Base-by-base conservation (phyloP, 176 grass and related monocot genomes). In the Zoysia japonica region DNA sequence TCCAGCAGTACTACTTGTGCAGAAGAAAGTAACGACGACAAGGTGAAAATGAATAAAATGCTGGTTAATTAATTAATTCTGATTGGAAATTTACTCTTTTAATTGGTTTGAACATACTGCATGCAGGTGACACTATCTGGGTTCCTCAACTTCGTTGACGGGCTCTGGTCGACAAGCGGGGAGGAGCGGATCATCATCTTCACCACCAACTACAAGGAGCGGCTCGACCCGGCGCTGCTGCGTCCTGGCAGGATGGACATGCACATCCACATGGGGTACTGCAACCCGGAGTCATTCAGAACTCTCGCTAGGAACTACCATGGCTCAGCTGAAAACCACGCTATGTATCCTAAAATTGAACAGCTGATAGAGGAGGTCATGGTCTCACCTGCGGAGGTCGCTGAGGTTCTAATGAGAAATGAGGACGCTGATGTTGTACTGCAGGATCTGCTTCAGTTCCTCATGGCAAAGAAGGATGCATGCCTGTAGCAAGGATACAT, bases 221-320 rank as follows among this genome's bases (percentile, higher is more conserved):
- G 83, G 16, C 83, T 85, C 10, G 83, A 79, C 83, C 76, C 83
- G 39, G 83, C 83, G 15, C 8, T 85, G 12, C 35, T 85, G 68
- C 76, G 76, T 4, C 83, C 83, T 5, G 83, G 83, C 50, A 79
- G 83, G 76, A 85, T 85, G 83, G 83, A 85, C 60, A 85, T 85
- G 83, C 75, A 85, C 76, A 67, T 85, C 48, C 68, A 85, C 16
- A 79, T 79, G 83, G 75, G 83, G 0, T 85, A 85, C 41, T 85
- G 83, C 83, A 85, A 48, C 4, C 7, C 40, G 15, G 83, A 85
- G 48, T 72, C 83, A 1, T 85, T 85, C 48, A 11, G 60, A 53
- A 66, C 74, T 28, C 68, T 85, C 61, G 84, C 84, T n/a, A 74
- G 42, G 14, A 80, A 85, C 69, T 85, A 85, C 61, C 84, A 85